Evolutionary conservation across 148 eudicot species (phyloP).

Genomic region (Amaranthus cruentus): DNA sequence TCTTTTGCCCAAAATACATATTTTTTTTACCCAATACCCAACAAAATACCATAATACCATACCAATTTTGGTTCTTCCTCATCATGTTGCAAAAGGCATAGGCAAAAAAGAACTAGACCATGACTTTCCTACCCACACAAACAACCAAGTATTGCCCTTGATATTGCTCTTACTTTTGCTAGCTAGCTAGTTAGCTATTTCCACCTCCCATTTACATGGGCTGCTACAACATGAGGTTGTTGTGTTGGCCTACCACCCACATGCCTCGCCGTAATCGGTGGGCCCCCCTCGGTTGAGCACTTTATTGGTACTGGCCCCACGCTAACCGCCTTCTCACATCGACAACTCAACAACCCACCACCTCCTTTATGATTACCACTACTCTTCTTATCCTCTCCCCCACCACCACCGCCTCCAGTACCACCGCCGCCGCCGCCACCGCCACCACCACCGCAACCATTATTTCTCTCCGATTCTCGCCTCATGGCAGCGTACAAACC

Average conservation of each 20-base stretch:
- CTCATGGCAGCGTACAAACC: constrained; percentile 29
- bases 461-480: constrained; percentile 12
- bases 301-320: constrained; percentile 60
- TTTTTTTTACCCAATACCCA: background rate
- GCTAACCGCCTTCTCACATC: constrained; percentile 70
- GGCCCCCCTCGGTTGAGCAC: constrained; percentile 27
- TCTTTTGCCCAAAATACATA: background rate
- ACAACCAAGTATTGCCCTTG: background rate
- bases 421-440: constrained; percentile 22
- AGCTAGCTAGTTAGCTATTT: constrained; percentile 10
- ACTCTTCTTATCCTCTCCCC: constrained; percentile 16
- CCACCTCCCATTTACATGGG: constrained; percentile 25
- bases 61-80: too few relatives aligned
- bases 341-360: constrained; percentile 56
- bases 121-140: constrained; percentile 22
- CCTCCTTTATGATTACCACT: constrained; percentile 9
- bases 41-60: background rate
- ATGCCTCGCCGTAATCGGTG: constrained; percentile 27
- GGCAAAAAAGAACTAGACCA: constrained; percentile 32
- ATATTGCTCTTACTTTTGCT: background rate
- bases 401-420: constrained; percentile 24
- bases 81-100: constrained; percentile 48
- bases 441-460: constrained; percentile 17
- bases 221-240: constrained; percentile 12
- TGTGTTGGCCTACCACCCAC: constrained; percentile 44